Evolutionary conservation across 164 flowering plant genomes (phyloP), one percentile per base, ranked within the genome.

Genomic region (Stephania cephalantha): DNA sequence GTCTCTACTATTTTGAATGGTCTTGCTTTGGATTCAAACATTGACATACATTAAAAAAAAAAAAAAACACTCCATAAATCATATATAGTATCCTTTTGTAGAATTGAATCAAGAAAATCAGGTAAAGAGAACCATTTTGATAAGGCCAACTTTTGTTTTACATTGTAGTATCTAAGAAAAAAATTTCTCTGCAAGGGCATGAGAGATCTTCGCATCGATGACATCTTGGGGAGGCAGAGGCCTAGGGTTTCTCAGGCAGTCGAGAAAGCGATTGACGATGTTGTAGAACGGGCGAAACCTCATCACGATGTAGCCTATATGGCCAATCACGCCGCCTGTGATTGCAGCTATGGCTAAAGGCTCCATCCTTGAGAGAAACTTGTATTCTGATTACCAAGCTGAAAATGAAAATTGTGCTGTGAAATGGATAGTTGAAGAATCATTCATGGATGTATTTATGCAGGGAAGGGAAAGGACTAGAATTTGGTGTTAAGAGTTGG

Each of bases 161-260:
- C 12, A n/a, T 11, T n/a, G 8, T 18, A 15, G 44, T 22, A n/a
- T 46, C 55, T 30, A 71, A 46, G 44, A 6, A 29, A 50, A 52
- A 50, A 78, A 42, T 13, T 70, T 63, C 25, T 72, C 79, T 73
- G 72, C 80, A 7, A 79, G 48, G 45, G 82, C 81, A 12, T 81
- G 80, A 7, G 74, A 30, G 29, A 84, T 76, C 18, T 55, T 45
- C 5, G 71, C 81, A 25, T 76, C 70, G 1, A 81, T 71, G 52
- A 63, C 67, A 1, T 74, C 77, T 5, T 44, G 48, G 3, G 84
- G 77, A 17, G 86, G 84, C 9, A 78, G 83, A 10, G 86, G 86
- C 13, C 75, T 78, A 6, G 84, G 86, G 48, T 79, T 71, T 67
- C 63, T 73, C 15, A 84, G 79, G 68, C 83, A 84, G 42, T 74